A percentile compares a stretch with the other conserved stretches of the same genome.
Evolutionary conservation across 495 filamentous ascomycete genomes (phyloP).

Genomic region (Parmelia sp.): DNA sequence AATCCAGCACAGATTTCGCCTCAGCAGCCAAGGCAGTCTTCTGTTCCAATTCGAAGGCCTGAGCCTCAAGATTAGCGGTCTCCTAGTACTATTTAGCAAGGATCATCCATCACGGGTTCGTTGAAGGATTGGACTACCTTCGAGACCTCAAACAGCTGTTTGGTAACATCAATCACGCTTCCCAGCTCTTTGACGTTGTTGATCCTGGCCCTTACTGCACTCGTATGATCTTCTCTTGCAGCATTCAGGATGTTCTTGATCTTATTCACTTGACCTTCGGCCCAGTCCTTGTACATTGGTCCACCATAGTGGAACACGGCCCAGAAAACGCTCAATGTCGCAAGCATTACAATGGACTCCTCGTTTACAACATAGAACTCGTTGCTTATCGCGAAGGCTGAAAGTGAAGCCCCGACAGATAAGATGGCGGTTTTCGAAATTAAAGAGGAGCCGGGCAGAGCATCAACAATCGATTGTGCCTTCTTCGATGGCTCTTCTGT

Average conservation of each 20-base stretch:
- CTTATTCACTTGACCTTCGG: conserved; percentile 75
- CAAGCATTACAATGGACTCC: conserved; percentile 87
- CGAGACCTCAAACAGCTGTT: conserved; percentile 93
- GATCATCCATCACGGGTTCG: background rate
- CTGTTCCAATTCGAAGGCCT: conserved; percentile 96
- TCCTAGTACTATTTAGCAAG: conserved; percentile 53
- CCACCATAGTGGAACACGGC: conserved; percentile 86
- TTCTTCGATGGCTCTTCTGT: conserved; percentile 81
- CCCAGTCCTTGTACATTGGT: conserved; percentile 88
- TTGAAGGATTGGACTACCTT: conserved; percentile 54
- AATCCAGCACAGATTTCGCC: conserved; percentile 92
- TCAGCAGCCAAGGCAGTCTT: conserved; percentile 80
- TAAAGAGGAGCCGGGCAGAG: conserved; percentile 77
- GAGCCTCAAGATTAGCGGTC: conserved; percentile 88
- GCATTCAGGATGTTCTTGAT: conserved; percentile 88
- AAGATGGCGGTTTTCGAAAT: conserved; percentile 94
- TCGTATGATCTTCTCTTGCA: conserved; percentile 87
- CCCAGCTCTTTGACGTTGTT: conserved; percentile 87
- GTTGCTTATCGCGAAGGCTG: conserved; percentile 94
- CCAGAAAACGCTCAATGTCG: conserved; percentile 80
- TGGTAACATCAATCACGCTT: conserved; percentile 91
- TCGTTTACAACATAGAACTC: conserved; percentile 99
- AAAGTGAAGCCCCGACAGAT: conserved; percentile 82
- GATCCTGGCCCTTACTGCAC: conserved; percentile 89
- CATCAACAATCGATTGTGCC: conserved; percentile 89